Conservation (phyloP, 1,284 basidiomycete genomes). For the Termitomyces sp. region DNA sequence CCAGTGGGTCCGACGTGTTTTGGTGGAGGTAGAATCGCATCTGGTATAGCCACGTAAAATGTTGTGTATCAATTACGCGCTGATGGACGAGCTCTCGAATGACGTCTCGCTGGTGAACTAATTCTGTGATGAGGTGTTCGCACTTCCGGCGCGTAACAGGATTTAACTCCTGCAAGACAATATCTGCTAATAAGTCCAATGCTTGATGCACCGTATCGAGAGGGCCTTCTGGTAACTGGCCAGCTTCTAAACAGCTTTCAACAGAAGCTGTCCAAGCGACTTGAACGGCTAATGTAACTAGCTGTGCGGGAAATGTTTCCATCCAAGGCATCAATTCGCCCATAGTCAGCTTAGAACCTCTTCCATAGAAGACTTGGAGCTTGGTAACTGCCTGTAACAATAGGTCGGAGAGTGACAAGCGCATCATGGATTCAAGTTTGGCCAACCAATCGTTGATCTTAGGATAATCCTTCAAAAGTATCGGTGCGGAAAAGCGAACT, state of each 20-base stretch:
- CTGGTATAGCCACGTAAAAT: conserved; percentile 94
- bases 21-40: conserved; percentile 97
- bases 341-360: conserved; percentile 45
- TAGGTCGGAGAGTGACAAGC: conserved; percentile 81
- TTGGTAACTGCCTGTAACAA: conserved; percentile 79
- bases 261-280: conserved; percentile 91
- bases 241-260: conserved; percentile 64
- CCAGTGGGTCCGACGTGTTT: conserved; percentile 66
- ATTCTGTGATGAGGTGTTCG: conserved; percentile 98
- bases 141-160: conserved; percentile 93
- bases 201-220: conserved; percentile 79
- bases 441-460: conserved; percentile 99
- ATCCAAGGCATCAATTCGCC: conserved; percentile 86
- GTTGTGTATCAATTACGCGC: conserved; percentile 58
- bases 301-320: conserved; percentile 90
- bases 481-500: conserved; percentile 79
- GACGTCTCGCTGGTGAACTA: conserved; percentile 97
- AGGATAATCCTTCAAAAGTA: conserved; percentile 87
- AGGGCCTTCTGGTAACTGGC: conserved; percentile 55
- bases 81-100: conserved; percentile 76
- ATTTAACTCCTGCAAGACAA: conserved; percentile 86
- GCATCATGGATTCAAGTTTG: conserved; percentile 91
- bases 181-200: conserved; percentile 91
- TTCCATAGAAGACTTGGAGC: conserved; percentile 79
- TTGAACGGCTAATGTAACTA: conserved; percentile 92